Conservation (phyloP, 345 rosid genomes). For the Salix udensis region DNA sequence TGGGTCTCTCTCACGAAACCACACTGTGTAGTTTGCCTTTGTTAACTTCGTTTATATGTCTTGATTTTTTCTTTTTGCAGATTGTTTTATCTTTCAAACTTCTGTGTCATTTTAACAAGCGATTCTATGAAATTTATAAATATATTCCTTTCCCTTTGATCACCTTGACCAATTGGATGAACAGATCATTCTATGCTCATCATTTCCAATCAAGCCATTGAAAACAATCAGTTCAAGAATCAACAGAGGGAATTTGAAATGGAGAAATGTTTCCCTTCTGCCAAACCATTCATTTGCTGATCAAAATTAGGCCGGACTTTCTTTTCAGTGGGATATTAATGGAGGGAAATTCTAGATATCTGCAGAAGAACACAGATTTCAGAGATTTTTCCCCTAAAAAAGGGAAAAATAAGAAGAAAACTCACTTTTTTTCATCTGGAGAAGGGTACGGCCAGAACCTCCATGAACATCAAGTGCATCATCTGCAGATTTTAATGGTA, state of each 20-base stretch:
- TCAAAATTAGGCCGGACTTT: background rate
- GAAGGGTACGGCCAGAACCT: conserved; percentile 55
- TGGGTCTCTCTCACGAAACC: too few relatives aligned
- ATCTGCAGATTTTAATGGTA: conserved; percentile 37
- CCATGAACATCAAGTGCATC: conserved; percentile 48
- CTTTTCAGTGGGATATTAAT: background rate
- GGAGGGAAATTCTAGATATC: background rate
- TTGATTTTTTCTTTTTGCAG: too few relatives aligned
- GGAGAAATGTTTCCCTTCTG: background rate
- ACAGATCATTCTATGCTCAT: background rate
- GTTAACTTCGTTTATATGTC: too few relatives aligned
- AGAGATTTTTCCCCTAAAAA: background rate
- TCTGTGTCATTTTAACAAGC: too few relatives aligned
- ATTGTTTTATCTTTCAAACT: too few relatives aligned
- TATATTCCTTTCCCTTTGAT: too few relatives aligned
- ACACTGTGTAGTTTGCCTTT: too few relatives aligned
- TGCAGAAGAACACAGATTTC: background rate
- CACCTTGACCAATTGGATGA: too few relatives aligned
- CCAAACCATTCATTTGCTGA: too few relatives aligned
- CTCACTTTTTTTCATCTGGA: conserved; percentile 57
- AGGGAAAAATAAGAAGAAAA: background rate
- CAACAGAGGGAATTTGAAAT: background rate
- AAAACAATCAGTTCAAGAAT: background rate
- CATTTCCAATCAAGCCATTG: background rate
- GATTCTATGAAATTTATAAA: too few relatives aligned